phyloP scores from a whole-genome alignment of 2,329 filamentous ascomycete species.

The Plectosphaerella plurivora region DNA sequence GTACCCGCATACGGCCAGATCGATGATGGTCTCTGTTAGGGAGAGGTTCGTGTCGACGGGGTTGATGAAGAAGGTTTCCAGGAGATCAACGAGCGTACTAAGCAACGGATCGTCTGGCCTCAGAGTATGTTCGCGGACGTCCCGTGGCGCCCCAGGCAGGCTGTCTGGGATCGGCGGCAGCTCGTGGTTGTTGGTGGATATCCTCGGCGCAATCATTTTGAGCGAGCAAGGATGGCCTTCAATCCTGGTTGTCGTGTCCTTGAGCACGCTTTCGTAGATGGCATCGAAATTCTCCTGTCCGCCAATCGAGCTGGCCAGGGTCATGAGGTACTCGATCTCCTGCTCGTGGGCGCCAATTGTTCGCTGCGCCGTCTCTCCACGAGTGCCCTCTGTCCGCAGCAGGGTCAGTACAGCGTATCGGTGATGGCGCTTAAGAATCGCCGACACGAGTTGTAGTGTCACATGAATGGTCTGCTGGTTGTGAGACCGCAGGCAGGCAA shows the following conservation, averaged over 20 bases:
- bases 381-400: slow-evolving; percentile 59
- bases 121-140: slow-evolving; percentile 57
- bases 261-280: slow-evolving; percentile 66
- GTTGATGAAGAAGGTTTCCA: slow-evolving; percentile 83
- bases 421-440: slow-evolving; percentile 83
- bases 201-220: slow-evolving; percentile 59
- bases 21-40: slow-evolving; percentile 77
- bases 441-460: slow-evolving; percentile 80
- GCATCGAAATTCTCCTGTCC: slow-evolving; percentile 68
- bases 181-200: slow-evolving; percentile 51
- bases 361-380: slow-evolving; percentile 49
- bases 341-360: slow-evolving; percentile 72
- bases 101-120: slow-evolving; percentile 58
- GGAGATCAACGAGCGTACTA: slow-evolving; percentile 62
- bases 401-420: slow-evolving; percentile 77
- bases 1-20: slow-evolving; percentile 78
- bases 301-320: slow-evolving; percentile 63
- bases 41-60: slow-evolving; percentile 87
- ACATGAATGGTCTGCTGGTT: slow-evolving; percentile 88
- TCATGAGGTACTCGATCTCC: slow-evolving; percentile 68
- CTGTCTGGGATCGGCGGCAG: slow-evolving; percentile 51
- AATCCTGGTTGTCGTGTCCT: slow-evolving; percentile 64
- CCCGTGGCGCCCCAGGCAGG: slow-evolving; percentile 56
- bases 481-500: slow-evolving; percentile 76
- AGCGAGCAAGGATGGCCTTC: slow-evolving; percentile 72